A percentile compares a stretch with the other conserved stretches of the same genome.
phyloP scores from a whole-genome alignment of 139 green algal species.

The Micractinium conductrix region DNA sequence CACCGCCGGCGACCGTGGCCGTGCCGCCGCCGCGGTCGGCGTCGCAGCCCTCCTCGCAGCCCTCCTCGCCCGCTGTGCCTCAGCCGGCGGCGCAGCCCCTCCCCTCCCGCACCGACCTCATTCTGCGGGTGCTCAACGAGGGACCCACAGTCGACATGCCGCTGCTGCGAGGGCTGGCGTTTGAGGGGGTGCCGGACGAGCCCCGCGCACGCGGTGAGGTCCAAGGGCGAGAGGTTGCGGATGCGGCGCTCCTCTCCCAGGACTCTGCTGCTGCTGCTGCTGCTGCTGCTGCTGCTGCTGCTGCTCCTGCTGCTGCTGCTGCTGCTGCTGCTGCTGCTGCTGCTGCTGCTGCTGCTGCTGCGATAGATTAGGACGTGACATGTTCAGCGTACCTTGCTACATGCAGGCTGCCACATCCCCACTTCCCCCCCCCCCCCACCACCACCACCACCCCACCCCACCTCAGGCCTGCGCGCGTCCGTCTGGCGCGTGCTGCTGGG shows the following conservation, averaged over 20 bases:
- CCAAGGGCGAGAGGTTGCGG: too few species aligned
- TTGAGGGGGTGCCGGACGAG: conserved; percentile 79
- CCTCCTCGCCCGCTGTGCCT: not conserved
- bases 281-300: too few species aligned
- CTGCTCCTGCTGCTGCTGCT: too few species aligned
- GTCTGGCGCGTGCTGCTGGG: conserved; percentile 89
- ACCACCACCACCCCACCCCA: too few species aligned
- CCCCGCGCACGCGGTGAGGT: conserved; percentile 12
- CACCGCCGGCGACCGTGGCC: not conserved
- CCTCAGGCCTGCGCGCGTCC: conserved; percentile 66
- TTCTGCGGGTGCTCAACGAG: not conserved
- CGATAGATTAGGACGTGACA: too few species aligned
- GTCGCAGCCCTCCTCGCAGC: not conserved
- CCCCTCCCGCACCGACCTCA: not conserved
- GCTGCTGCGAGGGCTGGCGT: conserved; percentile 63
- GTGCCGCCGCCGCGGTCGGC: not conserved
- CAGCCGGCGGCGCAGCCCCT: conserved; percentile 8
- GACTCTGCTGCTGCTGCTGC: too few species aligned
- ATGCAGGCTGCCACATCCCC: too few species aligned
- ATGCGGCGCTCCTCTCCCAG: too few species aligned
- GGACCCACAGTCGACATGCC: conserved; percentile 60
- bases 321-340: too few species aligned
- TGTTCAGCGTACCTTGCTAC: too few species aligned
- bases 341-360: too few species aligned
- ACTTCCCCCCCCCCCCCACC: too few species aligned